Percentiles rank a stretch among this genome's conserved stretches.
Evolutionary conservation across 306 rosid species (phyloP).

Genomic region (Cucurbita ficifolia): DNA sequence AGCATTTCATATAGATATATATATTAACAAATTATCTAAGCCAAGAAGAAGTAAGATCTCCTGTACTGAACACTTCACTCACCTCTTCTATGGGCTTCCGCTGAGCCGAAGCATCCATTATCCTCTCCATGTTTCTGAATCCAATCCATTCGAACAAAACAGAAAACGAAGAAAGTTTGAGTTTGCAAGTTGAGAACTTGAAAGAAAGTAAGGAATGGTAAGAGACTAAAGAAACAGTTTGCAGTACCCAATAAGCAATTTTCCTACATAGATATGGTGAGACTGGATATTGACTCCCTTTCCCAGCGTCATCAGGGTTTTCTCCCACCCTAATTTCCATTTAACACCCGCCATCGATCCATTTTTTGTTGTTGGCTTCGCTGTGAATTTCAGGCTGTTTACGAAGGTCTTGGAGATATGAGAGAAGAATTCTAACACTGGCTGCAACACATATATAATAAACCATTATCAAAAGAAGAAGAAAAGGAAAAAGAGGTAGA

Average conservation of each 20-base stretch:
- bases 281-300: slow-evolving; percentile 47
- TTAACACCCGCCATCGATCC: slow-evolving; percentile 48
- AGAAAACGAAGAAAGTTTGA: not conserved
- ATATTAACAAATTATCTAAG: no score
- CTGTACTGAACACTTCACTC: not conserved
- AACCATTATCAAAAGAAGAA: not conserved
- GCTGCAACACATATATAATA: slow-evolving; percentile 19
- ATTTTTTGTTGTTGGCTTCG: slow-evolving; percentile 36
- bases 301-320: slow-evolving; percentile 26
- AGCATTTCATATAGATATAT: not conserved
- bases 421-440: slow-evolving; percentile 44
- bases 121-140: slow-evolving; percentile 48
- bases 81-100: slow-evolving; percentile 41
- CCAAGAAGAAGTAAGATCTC: not conserved
- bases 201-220: not conserved
- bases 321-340: slow-evolving; percentile 55
- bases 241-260: slow-evolving; percentile 41
- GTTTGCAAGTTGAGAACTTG: not conserved
- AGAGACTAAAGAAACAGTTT: not conserved
- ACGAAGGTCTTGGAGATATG: slow-evolving; percentile 26
- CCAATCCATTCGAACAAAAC: not conserved
- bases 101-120: slow-evolving; percentile 38
- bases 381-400: slow-evolving; percentile 20
- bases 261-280: slow-evolving; percentile 41
- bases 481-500: not conserved